phyloP scores from a whole-genome alignment of 768 basidiomycete genomes.

The Mycena crocata region DNA sequence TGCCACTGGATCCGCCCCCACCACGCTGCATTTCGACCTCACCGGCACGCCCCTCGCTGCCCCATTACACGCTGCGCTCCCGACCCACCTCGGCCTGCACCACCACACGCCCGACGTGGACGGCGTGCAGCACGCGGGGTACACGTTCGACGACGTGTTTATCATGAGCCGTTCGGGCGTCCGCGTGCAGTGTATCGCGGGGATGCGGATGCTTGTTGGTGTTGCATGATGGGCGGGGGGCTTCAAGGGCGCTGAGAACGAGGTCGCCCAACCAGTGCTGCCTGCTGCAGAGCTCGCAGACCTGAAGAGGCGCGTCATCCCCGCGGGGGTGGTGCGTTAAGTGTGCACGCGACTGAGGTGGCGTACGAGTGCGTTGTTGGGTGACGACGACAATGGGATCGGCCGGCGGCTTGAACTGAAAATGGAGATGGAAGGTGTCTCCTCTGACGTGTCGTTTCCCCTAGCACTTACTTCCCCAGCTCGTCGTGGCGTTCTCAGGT shows the following conservation, averaged over 20 bases:
- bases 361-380: constrained; percentile 79
- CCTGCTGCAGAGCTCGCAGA: constrained; percentile 56
- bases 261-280: constrained; percentile 46
- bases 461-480: constrained; percentile 63
- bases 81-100: constrained; percentile 89
- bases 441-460: constrained; percentile 47
- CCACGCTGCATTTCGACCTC: constrained; percentile 86
- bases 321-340: constrained; percentile 78
- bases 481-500: constrained; percentile 54
- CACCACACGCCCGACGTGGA: constrained; percentile 82
- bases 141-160: constrained; percentile 89
- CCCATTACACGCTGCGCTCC: constrained; percentile 65
- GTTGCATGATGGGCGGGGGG: constrained; percentile 59
- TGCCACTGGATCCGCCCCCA: constrained; percentile 48
- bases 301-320: constrained; percentile 71
- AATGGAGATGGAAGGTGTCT: constrained; percentile 60
- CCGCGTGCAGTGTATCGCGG: constrained; percentile 83
- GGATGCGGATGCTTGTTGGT: constrained; percentile 78
- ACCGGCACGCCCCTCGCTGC: constrained; percentile 75
- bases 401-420: too few relatives aligned
- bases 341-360: constrained; percentile 75
- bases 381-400: constrained; percentile 59
- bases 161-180: constrained; percentile 84
- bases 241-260: constrained; percentile 45
- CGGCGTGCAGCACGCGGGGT: constrained; percentile 71